Evolutionary conservation across 2,329 filamentous ascomycete species (phyloP), one percentile per base, ranked within the genome.

Genomic region (Neopestalotiopsis clavispora): DNA sequence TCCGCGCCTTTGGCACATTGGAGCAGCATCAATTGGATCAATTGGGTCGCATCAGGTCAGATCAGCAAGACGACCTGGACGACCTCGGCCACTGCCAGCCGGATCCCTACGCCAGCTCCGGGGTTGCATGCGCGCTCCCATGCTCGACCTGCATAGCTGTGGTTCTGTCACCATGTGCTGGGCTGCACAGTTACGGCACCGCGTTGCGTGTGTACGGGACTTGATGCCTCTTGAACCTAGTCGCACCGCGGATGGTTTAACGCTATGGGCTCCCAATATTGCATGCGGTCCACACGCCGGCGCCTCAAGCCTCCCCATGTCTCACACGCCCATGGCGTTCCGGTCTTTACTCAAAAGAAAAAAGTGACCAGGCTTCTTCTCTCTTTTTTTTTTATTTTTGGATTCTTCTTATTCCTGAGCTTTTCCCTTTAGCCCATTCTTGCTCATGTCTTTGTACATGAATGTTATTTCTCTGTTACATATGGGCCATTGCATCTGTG

Each of bases 221-320:
- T 14, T 62, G 59, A 20, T 62, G 59, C n/a, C 32, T 30, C 30
- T 59, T 30, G 57, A 20, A 58, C 67, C 68, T 69, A 70, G 69
- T 68, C 70, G 23, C 69, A 67, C 67, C 66, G 65, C 52, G 40
- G 56, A 58, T 32, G 32, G 66, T 56, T 52, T 20, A n/a, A 73
- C 73, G 72, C 72, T 73, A 70, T 73, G 70, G 73, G 67, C 71
- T 71, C 66, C 68, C 67, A 69, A 61, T 72, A 70, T 30, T 70
- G 71, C 73, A 69, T 67, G 66, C 40, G 57, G 57, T 62, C 66
- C 66, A 28, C 57, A 63, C 57, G 66, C 66, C 32, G 59, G 38
- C 30, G 34, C 17, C 57, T 60, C 52, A 32, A 60, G 52, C 65
- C 34, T 40, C 20, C 38, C 45, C 64, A 20, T 67, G 57, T 59